These are phyloP conservation scores for Scheffersomyces stipitis DNA, from an alignment of 805 yeast species.

Conservation along the genomic window DNA sequence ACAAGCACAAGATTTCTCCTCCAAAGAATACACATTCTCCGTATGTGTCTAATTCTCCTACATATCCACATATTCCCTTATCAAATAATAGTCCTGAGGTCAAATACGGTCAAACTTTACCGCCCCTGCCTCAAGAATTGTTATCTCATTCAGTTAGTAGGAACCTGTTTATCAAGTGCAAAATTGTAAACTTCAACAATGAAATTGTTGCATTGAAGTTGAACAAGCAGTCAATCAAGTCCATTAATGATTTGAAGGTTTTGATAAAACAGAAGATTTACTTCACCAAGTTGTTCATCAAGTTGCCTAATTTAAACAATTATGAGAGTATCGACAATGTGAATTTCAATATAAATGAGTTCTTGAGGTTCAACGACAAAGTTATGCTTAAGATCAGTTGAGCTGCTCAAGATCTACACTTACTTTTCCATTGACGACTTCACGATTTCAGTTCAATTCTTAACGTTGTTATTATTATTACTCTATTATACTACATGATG, in stretches of 20 bases:
- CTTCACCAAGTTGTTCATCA: constrained; percentile 26
- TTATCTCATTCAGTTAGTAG: not conserved
- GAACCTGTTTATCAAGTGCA: constrained; percentile 21
- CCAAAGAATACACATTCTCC: no score
- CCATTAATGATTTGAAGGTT: constrained; percentile 24
- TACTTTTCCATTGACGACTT: no score
- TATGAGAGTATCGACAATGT: constrained; percentile 29
- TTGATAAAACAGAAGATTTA: constrained; percentile 23
- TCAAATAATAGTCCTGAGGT: no score
- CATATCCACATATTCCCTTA: no score
- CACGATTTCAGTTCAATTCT: no score
- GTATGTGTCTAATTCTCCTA: no score
- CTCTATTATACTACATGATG: no score
- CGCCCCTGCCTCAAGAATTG: constrained; percentile 1
- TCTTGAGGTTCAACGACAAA: constrained; percentile 18
- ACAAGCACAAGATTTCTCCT: no score
- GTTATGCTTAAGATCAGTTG: constrained; percentile 21
- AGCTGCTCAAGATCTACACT: no score
- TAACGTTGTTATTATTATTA: no score
- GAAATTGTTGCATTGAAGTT: constrained; percentile 28
- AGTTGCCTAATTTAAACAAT: constrained; percentile 18
- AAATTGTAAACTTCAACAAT: constrained; percentile 24
- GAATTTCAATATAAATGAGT: constrained; percentile 18
- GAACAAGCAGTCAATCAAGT: constrained; percentile 19
- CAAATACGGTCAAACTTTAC: constrained; percentile 7